phyloP scores from a whole-genome alignment of 768 basidiomycete genomes.

The Naematelia aurantialba region DNA sequence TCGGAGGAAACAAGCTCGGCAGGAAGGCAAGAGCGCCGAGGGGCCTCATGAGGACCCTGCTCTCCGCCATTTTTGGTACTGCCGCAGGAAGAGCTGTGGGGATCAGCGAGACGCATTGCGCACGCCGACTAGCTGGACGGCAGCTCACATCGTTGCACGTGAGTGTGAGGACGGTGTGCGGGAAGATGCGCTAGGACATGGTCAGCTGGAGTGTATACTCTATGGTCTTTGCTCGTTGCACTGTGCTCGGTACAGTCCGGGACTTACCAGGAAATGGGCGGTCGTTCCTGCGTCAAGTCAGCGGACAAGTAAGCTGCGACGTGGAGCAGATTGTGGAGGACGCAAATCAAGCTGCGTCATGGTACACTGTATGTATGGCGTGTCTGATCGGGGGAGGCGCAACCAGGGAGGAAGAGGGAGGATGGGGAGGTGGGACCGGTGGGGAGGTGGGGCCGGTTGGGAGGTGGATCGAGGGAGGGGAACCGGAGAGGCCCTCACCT shows the following conservation, averaged over 20 bases:
- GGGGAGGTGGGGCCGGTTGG: too few relatives aligned
- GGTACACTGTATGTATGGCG: too few relatives aligned
- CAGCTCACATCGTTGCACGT: slow-evolving; percentile 63
- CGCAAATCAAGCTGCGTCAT: too few relatives aligned
- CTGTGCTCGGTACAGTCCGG: too few relatives aligned
- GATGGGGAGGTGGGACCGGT: too few relatives aligned
- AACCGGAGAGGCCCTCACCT: slow-evolving; percentile 54
- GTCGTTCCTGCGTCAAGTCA: slow-evolving; percentile 90
- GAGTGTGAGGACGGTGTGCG: slow-evolving; percentile 84
- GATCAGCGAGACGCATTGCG: neutral
- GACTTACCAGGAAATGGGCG: slow-evolving; percentile 71
- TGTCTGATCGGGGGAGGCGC: too few relatives aligned
- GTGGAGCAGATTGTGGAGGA: too few relatives aligned
- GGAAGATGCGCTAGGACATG: slow-evolving; percentile 63
- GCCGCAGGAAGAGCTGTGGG: neutral
- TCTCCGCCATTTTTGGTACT: neutral
- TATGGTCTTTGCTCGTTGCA: neutral
- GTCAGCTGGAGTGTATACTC: neutral
- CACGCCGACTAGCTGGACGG: neutral
- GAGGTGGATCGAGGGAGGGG: neutral
- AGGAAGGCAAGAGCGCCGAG: too few relatives aligned
- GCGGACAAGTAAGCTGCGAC: too few relatives aligned
- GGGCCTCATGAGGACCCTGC: too few relatives aligned
- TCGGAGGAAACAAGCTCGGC: too few relatives aligned
- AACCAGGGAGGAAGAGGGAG: too few relatives aligned